phyloP scores from a whole-genome alignment of 176 grass and related monocot genomes.

The Phoenix dactylifera region DNA sequence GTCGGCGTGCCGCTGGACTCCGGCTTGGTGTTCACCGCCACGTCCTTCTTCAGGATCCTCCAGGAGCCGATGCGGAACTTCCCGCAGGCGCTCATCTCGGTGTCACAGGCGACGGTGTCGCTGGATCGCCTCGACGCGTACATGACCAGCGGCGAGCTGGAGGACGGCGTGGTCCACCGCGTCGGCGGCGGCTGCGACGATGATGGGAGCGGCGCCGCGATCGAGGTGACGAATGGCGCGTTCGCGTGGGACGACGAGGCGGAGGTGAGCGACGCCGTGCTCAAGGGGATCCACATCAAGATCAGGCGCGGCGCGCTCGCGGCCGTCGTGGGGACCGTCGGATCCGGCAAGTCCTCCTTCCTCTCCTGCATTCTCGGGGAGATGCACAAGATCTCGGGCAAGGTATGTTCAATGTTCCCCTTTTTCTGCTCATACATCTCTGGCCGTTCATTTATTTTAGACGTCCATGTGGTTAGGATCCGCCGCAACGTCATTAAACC shows the following conservation, averaged over 20 bases:
- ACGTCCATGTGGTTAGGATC: too few species aligned
- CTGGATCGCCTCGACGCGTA: slow-evolving; percentile 54
- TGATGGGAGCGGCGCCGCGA: slow-evolving; percentile 24
- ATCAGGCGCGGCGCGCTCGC: slow-evolving; percentile 51
- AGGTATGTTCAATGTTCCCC: slow-evolving; percentile 27
- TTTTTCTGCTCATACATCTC: too few species aligned
- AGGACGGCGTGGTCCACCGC: slow-evolving; percentile 56
- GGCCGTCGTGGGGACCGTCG: slow-evolving; percentile 75
- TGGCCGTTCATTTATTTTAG: not conserved
- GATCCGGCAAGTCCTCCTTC: slow-evolving; percentile 86
- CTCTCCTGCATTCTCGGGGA: slow-evolving; percentile 79
- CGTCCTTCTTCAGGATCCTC: slow-evolving; percentile 68
- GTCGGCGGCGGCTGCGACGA: not conserved
- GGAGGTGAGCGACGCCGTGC: slow-evolving; percentile 16
- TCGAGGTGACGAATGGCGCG: slow-evolving; percentile 44
- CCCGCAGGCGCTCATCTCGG: slow-evolving; percentile 87
- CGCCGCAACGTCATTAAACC: too few species aligned
- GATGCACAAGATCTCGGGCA: slow-evolving; percentile 75
- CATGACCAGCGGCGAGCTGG: slow-evolving; percentile 74
- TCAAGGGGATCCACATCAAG: slow-evolving; percentile 55
- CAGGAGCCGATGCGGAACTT: slow-evolving; percentile 97
- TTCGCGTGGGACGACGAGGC: slow-evolving; percentile 85
- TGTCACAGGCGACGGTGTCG: slow-evolving; percentile 83
- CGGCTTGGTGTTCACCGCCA: slow-evolving; percentile 94
- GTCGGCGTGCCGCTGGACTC: slow-evolving; percentile 45